A percentile compares a stretch with the other conserved stretches of the same genome.
These are phyloP conservation scores for Claviceps purpurea DNA, from an alignment of 2,329 filamentous ascomycete genomes.

Conservation along the genomic window DNA sequence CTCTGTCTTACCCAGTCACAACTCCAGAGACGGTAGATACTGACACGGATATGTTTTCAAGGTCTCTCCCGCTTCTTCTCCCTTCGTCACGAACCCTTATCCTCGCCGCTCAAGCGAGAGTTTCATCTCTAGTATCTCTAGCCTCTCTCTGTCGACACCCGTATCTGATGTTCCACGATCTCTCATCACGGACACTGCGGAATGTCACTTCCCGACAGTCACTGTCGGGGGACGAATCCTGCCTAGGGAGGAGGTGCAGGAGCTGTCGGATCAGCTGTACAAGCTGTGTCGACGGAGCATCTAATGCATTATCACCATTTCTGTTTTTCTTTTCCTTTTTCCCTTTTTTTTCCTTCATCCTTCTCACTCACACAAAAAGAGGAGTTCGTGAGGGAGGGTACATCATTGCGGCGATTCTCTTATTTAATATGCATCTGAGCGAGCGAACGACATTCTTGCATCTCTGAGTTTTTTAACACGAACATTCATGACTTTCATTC, in stretches of 20 bases:
- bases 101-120: background rate
- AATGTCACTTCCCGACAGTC: background rate
- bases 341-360: too few species aligned
- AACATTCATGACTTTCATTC: background rate
- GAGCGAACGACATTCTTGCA: too few species aligned
- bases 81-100: background rate
- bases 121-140: conserved; percentile 2
- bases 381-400: too few species aligned
- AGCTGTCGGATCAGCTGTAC: conserved; percentile 3
- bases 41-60: background rate
- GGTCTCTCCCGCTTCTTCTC: background rate
- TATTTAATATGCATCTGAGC: too few species aligned
- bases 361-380: too few species aligned
- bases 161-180: background rate
- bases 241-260: conserved; percentile 1
- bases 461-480: background rate
- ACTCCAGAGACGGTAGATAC: background rate
- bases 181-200: background rate
- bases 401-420: too few species aligned
- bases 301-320: background rate
- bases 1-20: too few species aligned
- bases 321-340: too few species aligned
- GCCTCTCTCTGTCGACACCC: conserved; percentile 1
- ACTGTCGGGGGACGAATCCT: background rate
- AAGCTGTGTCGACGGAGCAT: background rate